These are phyloP conservation scores for Pseudotsuga menziesii DNA, from an alignment of 75 land plant genomes.

Conservation along the genomic window DNA sequence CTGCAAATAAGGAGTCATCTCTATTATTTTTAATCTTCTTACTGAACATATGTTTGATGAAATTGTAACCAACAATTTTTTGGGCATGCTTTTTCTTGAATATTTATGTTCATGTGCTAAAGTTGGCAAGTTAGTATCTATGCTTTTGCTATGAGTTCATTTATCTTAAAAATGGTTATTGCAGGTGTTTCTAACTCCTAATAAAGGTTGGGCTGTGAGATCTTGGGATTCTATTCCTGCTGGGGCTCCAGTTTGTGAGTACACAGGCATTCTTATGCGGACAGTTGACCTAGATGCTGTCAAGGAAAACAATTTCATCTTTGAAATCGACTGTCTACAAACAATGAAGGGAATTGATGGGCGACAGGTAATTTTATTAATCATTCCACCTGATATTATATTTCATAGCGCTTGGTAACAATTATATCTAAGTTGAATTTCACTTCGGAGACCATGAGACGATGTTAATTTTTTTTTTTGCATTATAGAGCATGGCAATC, in stretches of 20 bases:
- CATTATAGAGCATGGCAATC: too few species aligned
- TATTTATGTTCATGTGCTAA: not conserved
- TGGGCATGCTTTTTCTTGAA: not conserved
- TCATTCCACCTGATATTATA: too few species aligned
- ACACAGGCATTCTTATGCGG: constrained; percentile 57
- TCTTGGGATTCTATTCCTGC: constrained; percentile 95
- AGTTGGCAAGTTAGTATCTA: not conserved
- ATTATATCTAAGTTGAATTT: not conserved
- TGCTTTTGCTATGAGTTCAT: not conserved
- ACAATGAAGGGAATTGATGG: constrained; percentile 84
- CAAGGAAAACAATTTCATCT: constrained; percentile 58
- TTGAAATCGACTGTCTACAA: constrained; percentile 89
- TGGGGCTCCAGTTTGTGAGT: constrained; percentile 92
- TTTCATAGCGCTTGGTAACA: not conserved
- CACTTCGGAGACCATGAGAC: not conserved
- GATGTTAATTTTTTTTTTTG: not conserved
- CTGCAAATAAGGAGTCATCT: not conserved
- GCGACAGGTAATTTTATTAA: constrained; percentile 53
- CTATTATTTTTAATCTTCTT: not conserved
- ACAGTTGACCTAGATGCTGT: constrained; percentile 48
- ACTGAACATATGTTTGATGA: not conserved
- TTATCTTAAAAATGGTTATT: not conserved
- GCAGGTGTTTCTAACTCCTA: constrained; percentile 78
- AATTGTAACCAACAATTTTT: not conserved
- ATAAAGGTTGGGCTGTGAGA: constrained; percentile 92